These are phyloP conservation scores for Boletus sensibilis DNA, from an alignment of 768 basidiomycete species.

Conservation along the genomic window DNA sequence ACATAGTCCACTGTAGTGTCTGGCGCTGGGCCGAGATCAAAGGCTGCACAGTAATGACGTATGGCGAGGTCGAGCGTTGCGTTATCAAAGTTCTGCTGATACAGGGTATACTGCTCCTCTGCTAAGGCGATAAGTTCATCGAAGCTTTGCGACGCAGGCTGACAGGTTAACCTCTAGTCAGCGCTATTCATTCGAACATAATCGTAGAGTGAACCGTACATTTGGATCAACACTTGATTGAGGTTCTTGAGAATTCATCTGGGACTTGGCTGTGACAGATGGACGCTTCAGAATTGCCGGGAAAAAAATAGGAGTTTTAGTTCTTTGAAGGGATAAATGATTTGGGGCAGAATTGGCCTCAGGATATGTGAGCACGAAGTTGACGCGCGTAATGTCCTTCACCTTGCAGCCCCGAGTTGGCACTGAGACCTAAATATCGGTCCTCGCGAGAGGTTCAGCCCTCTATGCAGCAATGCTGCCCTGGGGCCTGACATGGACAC, in stretches of 20 bases:
- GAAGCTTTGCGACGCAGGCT: conserved; percentile 27
- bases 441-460: too few species aligned
- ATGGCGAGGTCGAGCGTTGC: conserved; percentile 8
- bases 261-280: neutral
- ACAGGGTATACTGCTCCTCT: conserved; percentile 6
- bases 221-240: neutral
- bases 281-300: neutral
- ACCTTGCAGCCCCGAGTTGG: too few species aligned
- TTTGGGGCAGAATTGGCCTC: too few species aligned
- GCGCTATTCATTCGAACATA: neutral
- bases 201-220: neutral
- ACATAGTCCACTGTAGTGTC: conserved; percentile 1
- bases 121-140: conserved; percentile 10
- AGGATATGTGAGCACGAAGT: too few species aligned
- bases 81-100: conserved; percentile 3
- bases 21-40: conserved; percentile 14
- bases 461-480: too few species aligned
- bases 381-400: too few species aligned
- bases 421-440: too few species aligned
- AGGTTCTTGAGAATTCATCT: neutral
- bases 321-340: too few species aligned
- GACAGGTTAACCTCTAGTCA: neutral
- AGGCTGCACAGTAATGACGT: conserved; percentile 17
- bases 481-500: too few species aligned
- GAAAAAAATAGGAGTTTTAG: too few species aligned